Evolutionary conservation across 1,284 basidiomycete species (phyloP).

Genomic region (Cutaneotrichosporon cavernicola): DNA sequence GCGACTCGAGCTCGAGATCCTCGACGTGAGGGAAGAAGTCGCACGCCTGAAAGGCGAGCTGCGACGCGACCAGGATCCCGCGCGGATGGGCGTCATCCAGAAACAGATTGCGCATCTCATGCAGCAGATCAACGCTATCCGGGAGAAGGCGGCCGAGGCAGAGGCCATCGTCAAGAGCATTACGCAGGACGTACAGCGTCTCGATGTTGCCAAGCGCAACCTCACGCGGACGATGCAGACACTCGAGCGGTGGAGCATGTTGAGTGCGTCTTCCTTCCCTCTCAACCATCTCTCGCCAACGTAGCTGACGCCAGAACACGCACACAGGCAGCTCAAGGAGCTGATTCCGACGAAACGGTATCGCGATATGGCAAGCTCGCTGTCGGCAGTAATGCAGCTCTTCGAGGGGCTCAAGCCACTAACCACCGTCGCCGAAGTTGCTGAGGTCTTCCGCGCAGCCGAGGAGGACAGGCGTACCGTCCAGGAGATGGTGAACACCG

Average conservation of each 20-base stretch:
- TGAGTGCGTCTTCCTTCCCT: constrained; percentile 62
- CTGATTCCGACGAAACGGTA: constrained; percentile 75
- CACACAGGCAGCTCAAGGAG: constrained; percentile 74
- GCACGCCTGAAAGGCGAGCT: constrained; percentile 66
- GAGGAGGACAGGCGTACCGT: constrained; percentile 75
- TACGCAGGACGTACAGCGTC: constrained; percentile 91
- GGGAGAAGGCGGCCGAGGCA: constrained; percentile 92
- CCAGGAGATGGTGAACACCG: constrained; percentile 72
- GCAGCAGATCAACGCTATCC: constrained; percentile 87
- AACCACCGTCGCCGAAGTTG: constrained; percentile 69
- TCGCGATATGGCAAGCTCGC: constrained; percentile 74
- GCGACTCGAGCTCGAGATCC: constrained; percentile 45
- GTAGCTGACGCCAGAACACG: constrained; percentile 62
- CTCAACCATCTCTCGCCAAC: background rate
- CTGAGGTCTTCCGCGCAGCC: constrained; percentile 71
- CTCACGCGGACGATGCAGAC: constrained; percentile 84
- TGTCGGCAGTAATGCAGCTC: constrained; percentile 85
- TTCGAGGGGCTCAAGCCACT: constrained; percentile 73
- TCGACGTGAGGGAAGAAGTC: constrained; percentile 62
- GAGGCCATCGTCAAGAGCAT: constrained; percentile 94
- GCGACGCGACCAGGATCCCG: constrained; percentile 72
- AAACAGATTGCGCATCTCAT: constrained; percentile 94
- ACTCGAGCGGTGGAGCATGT: constrained; percentile 87
- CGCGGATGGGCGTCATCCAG: constrained; percentile 81
- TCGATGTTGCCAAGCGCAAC: constrained; percentile 94